Evolutionary conservation across 176 grass and related monocot genomes (phyloP).

Genomic region (Triticum monococcum): DNA sequence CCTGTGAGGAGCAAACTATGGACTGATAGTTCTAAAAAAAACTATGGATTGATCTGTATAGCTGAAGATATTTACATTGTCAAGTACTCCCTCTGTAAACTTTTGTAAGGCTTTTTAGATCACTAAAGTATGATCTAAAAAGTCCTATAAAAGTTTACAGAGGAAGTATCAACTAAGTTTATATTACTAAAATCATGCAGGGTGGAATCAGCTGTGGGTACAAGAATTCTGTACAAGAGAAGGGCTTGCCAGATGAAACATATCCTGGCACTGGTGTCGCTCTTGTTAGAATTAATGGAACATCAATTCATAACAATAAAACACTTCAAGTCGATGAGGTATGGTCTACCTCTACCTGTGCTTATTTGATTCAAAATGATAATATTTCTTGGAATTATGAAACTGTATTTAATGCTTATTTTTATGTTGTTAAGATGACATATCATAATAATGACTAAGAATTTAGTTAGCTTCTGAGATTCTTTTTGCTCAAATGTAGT

Average conservation of each 20-base stretch:
- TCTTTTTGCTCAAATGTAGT: background rate
- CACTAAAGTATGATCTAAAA: no score
- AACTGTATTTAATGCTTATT: background rate
- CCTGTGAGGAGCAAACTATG: constrained; percentile 6
- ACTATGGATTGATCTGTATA: background rate
- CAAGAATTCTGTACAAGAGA: constrained; percentile 65
- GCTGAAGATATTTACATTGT: background rate
- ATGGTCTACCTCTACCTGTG: constrained; percentile 27
- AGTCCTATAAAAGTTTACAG: no score
- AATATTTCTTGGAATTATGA: constrained; percentile 12
- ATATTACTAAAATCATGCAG: constrained; percentile 45
- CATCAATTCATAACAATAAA: constrained; percentile 79
- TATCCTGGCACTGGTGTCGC: constrained; percentile 64
- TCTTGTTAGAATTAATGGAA: constrained; percentile 72
- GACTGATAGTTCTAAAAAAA: background rate
- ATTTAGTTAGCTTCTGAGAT: background rate
- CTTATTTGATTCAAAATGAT: constrained; percentile 12
- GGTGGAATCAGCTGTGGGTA: constrained; percentile 79
- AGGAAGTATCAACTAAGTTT: background rate
- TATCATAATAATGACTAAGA: constrained; percentile 6
- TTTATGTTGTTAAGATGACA: constrained; percentile 1
- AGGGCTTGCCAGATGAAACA: constrained; percentile 73
- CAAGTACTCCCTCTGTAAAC: background rate
- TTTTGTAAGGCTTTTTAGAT: no score
- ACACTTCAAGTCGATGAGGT: constrained; percentile 89